Conservation (phyloP, 2,329 filamentous ascomycete genomes). For the Claviceps sp. region DNA sequence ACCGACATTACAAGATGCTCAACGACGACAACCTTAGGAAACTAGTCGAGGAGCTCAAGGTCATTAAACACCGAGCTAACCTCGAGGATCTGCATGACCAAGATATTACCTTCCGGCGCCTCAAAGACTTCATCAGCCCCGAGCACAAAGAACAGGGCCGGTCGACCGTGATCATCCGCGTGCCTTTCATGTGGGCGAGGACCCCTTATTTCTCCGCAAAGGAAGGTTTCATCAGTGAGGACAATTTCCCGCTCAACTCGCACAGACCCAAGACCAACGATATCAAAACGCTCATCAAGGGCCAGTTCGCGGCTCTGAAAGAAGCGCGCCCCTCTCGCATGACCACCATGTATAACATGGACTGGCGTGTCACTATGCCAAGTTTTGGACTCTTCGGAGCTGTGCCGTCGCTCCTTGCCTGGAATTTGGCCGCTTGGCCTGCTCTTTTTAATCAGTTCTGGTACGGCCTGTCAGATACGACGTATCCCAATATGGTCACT, state of each 20-base stretch:
- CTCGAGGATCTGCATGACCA: slow-evolving; percentile 8
- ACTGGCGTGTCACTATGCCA: slow-evolving; percentile 15
- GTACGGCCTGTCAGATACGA: slow-evolving; percentile 9
- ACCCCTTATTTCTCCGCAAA: slow-evolving; percentile 10
- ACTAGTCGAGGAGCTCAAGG: slow-evolving; percentile 12
- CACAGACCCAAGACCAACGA: slow-evolving; percentile 13
- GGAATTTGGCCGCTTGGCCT: slow-evolving; percentile 10
- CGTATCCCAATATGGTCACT: slow-evolving; percentile 21
- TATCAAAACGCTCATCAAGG: slow-evolving; percentile 5
- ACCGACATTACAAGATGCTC: not conserved
- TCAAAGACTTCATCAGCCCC: slow-evolving; percentile 14
- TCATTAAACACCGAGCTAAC: slow-evolving; percentile 10
- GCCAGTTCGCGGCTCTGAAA: slow-evolving; percentile 12
- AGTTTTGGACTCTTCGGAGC: slow-evolving; percentile 1
- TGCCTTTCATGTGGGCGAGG: slow-evolving; percentile 12
- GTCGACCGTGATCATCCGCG: slow-evolving; percentile 17
- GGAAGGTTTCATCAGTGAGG: slow-evolving; percentile 15
- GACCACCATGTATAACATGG: slow-evolving; percentile 10
- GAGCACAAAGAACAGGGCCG: not conserved
- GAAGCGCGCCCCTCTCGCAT: slow-evolving; percentile 6
- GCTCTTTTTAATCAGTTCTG: slow-evolving; percentile 14
- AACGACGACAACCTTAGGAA: slow-evolving; percentile 1
- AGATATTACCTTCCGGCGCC: slow-evolving; percentile 14
- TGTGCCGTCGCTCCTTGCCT: slow-evolving; percentile 2
- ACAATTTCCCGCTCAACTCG: slow-evolving; percentile 13